phyloP scores from a whole-genome alignment of 1,284 basidiomycete genomes.

The Malassezia pachydermatis region DNA sequence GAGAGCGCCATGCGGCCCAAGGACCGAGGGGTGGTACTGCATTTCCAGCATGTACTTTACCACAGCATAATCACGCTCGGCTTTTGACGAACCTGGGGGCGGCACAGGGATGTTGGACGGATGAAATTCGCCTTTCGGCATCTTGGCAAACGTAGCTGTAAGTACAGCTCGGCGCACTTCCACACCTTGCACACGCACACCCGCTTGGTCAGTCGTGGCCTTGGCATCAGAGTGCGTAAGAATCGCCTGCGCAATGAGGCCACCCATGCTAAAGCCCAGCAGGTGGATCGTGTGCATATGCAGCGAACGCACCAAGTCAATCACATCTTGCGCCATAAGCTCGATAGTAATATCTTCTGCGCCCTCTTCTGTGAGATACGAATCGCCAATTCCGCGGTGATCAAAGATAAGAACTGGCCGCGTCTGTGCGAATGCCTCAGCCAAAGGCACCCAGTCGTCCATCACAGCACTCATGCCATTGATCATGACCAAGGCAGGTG shows the following conservation, averaged over 20 bases:
- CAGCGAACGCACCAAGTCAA: conserved; percentile 24
- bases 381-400: conserved; percentile 38
- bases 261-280: conserved; percentile 44
- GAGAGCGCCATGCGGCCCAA: conserved; percentile 10
- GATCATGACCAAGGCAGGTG: conserved; percentile 28
- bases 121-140: conserved; percentile 31
- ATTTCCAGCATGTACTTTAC: conserved; percentile 25
- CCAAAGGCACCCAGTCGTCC: conserved; percentile 37
- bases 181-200: conserved; percentile 18
- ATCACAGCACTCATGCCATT: conserved; percentile 43
- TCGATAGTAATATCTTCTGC: conserved; percentile 29
- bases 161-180: conserved; percentile 29
- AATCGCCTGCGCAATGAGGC: conserved; percentile 35
- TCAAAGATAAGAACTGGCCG: conserved; percentile 35
- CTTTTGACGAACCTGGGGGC: background rate
- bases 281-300: conserved; percentile 23
- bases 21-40: conserved; percentile 32
- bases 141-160: conserved; percentile 37
- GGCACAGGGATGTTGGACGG: conserved; percentile 9
- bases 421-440: conserved; percentile 20
- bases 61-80: conserved; percentile 21
- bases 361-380: conserved; percentile 23
- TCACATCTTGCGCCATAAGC: conserved; percentile 31
- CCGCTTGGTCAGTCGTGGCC: conserved; percentile 1
- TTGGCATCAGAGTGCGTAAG: conserved; percentile 20